Base-by-base conservation (phyloP, 1,139 yeast genomes). In the Saccharomycopsis phalli region DNA sequence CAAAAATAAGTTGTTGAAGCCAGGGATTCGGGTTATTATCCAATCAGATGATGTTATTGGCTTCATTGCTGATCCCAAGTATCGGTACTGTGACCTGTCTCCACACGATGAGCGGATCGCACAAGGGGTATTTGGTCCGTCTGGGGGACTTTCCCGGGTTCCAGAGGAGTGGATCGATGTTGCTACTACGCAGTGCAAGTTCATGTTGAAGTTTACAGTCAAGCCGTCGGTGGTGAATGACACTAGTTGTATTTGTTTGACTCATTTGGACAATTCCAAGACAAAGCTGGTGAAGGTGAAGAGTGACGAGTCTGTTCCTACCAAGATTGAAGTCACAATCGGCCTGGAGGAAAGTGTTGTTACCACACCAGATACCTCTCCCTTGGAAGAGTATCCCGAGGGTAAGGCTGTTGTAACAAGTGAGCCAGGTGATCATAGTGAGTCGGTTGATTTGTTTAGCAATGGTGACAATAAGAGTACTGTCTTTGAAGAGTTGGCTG, bases 21-120 rank as follows among this genome's bases (percentile, higher is more conserved):
- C 37, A n/a, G 47, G 47, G n/a, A 34, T 37, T 17, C 20, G 37
- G 17, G 45, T 44, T 13, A 30, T 19, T 7, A 27, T 44, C 25
- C 19, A 27, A 4, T 34, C 38, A 3, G 26, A 21, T 19, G 47
- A 44, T 16, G 22, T 26, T n/a, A 31, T 44, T 38, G 47, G 47
- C 4, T 31, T 44, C n/a, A 36, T 41, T 23, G 19, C 20, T 20
- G 46, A 42, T 10, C 16, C 11, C 36, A 38, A 38, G 30, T 22
- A 31, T 7, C 19, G 18, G 11, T 14, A 28, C 10, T 20, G 17
- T 8, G 29, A 21, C 8, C 22, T 6, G 18, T 11, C 8, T 5
- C 8, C 34, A 3, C 36, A 13, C 19, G 11, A 11, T 4, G 31
- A 16, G 21, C n/a, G n/a, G 4, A 27, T 29, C 16, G 23, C 14